phyloP scores from a whole-genome alignment of 1,284 basidiomycete genomes.

The Trametes polyzona region DNA sequence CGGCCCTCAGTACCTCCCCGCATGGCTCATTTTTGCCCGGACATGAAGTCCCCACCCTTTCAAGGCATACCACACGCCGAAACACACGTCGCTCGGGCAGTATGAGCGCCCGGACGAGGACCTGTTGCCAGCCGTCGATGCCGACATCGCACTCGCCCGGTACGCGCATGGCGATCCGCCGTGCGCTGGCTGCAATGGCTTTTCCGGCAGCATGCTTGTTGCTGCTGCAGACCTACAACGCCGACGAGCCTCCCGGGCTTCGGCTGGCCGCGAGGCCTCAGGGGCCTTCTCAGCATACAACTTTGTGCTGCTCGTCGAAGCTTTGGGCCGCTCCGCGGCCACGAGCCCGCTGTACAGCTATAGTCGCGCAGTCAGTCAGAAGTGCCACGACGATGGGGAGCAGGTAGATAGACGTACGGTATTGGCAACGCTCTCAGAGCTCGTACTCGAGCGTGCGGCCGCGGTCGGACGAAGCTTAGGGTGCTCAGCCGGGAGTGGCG shows the following conservation, averaged over 20 bases:
- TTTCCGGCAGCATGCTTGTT: slow-evolving; percentile 8
- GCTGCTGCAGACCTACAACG: slow-evolving; percentile 8
- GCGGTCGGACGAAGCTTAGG: slow-evolving; percentile 24
- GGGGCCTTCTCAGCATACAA: slow-evolving; percentile 12
- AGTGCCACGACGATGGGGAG: slow-evolving; percentile 5
- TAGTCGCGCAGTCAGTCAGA: background rate
- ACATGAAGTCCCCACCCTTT: slow-evolving; percentile 25
- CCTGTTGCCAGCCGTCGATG: slow-evolving; percentile 15
- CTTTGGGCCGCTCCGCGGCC: slow-evolving; percentile 10
- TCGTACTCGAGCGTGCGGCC: slow-evolving; percentile 12
- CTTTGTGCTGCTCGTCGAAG: slow-evolving; percentile 7
- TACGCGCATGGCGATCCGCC: slow-evolving; percentile 4
- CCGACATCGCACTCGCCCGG: slow-evolving; percentile 13
- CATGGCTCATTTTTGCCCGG: slow-evolving; percentile 22
- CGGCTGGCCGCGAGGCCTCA: slow-evolving; percentile 7
- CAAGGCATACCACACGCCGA: slow-evolving; percentile 22
- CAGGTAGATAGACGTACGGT: slow-evolving; percentile 13
- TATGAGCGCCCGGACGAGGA: slow-evolving; percentile 18
- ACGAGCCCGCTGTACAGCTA: slow-evolving; percentile 14
- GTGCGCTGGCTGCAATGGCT: slow-evolving; percentile 1
- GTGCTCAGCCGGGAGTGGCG: slow-evolving; percentile 35
- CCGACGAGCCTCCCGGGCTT: slow-evolving; percentile 5
- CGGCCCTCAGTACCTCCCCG: slow-evolving; percentile 7
- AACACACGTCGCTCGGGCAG: slow-evolving; percentile 14
- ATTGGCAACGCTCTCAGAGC: slow-evolving; percentile 15